Conservation (phyloP, 305 asterid genomes). For the Andrographis paniculata region DNA sequence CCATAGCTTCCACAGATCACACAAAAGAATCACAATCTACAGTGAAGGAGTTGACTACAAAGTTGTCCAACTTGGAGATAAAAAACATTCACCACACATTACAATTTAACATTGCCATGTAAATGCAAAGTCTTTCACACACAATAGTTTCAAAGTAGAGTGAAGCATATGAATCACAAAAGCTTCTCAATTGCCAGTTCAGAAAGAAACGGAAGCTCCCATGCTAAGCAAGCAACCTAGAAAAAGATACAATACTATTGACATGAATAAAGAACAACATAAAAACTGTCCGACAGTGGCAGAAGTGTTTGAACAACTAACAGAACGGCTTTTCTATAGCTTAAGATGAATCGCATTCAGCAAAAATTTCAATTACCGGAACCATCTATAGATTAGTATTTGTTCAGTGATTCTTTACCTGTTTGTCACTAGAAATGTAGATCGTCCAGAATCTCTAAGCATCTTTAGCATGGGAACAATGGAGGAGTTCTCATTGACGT, state of each 20-base stretch:
- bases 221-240: background rate
- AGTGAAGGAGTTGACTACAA: background rate
- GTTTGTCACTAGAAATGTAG: constrained; percentile 94
- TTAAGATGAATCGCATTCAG: background rate
- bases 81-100: background rate
- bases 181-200: background rate
- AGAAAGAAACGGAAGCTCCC: background rate
- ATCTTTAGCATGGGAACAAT: constrained; percentile 91
- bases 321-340: background rate
- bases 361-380: background rate
- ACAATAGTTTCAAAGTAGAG: background rate
- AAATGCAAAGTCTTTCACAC: background rate
- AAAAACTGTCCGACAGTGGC: no score
- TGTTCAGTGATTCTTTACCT: constrained; percentile 43
- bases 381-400: background rate
- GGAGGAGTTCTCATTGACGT: constrained; percentile 60
- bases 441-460: constrained; percentile 91
- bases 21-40: background rate
- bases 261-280: background rate
- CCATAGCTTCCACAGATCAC: background rate
- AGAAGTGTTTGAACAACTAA: no score
- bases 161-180: background rate
- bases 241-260: background rate
- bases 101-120: background rate
- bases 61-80: background rate